Percentiles rank a stretch among this genome's conserved stretches.
Conservation (phyloP, 2,329 filamentous ascomycete species). For the Dactylella cylindrospora region DNA sequence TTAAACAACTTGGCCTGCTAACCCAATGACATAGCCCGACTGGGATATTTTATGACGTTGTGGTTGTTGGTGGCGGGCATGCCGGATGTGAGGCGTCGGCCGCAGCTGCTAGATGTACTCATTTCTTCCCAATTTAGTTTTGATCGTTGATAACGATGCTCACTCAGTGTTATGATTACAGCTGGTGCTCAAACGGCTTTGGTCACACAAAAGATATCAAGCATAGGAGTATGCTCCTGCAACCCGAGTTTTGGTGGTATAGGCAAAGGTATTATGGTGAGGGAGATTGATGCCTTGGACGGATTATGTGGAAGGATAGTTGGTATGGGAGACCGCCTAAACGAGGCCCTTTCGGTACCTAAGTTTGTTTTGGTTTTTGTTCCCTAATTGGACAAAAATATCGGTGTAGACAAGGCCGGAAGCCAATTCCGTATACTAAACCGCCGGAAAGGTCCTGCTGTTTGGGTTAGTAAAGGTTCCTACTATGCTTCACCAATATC, state of each 20-base stretch:
- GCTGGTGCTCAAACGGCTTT: constrained; percentile 85
- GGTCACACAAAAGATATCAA: constrained; percentile 82
- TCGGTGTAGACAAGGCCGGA: constrained; percentile 78
- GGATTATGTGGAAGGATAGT: constrained; percentile 77
- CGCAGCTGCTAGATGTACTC: constrained; percentile 69
- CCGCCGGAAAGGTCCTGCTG: constrained; percentile 83
- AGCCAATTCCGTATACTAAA: constrained; percentile 94
- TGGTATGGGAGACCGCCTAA: constrained; percentile 12
- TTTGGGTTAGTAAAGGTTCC: constrained; percentile 65
- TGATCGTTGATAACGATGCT: neutral
- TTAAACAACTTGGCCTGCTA: neutral
- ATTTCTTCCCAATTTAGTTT: neutral
- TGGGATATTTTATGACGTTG: constrained; percentile 69
- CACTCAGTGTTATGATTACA: constrained; percentile 9
- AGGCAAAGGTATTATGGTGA: constrained; percentile 92
- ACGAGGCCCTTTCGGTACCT: no score
- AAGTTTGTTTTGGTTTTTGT: no score
- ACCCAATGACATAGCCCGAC: constrained; percentile 9
- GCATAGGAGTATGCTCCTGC: constrained; percentile 92
- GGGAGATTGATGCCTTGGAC: constrained; percentile 92
- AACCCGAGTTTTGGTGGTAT: constrained; percentile 98
- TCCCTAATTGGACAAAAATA: no score
- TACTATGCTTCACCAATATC: neutral
- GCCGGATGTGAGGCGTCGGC: constrained; percentile 92
- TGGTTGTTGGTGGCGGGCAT: constrained; percentile 94